Evolutionary conservation across 2,329 filamentous ascomycete species (phyloP).

Genomic region (Fusarium pseudocircinatum): DNA sequence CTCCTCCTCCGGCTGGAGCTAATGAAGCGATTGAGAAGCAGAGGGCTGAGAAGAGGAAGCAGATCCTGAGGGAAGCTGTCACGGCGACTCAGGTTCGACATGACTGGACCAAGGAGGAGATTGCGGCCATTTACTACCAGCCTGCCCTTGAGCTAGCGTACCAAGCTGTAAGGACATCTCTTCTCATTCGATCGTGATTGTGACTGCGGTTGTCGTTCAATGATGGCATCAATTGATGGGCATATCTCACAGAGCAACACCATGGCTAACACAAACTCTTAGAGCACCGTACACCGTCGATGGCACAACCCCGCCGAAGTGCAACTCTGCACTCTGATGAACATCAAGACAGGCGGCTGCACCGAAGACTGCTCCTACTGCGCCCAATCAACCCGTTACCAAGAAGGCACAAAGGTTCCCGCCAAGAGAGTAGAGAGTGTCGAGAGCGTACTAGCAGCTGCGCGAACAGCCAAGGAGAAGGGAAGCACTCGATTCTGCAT

Average conservation of each 20-base stretch:
- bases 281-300: conserved; percentile 82
- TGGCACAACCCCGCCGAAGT: conserved; percentile 87
- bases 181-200: background rate
- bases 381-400: conserved; percentile 85
- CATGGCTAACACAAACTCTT: conserved; percentile 25
- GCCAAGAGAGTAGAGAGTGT: conserved; percentile 83
- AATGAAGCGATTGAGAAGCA: conserved; percentile 38
- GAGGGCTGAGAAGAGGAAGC: conserved; percentile 40
- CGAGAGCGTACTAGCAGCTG: conserved; percentile 81
- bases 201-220: background rate
- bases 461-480: conserved; percentile 79
- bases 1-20: conserved; percentile 30
- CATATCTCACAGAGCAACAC: conserved; percentile 5
- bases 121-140: conserved; percentile 82
- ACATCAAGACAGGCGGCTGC: conserved; percentile 95
- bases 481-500: conserved; percentile 94
- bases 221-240: background rate
- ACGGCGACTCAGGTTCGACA: conserved; percentile 70
- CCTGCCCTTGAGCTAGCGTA: conserved; percentile 82
- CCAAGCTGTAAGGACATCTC: conserved; percentile 67
- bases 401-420: conserved; percentile 78
- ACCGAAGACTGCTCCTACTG: conserved; percentile 95
- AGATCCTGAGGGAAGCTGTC: conserved; percentile 62
- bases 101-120: conserved; percentile 84
- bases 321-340: conserved; percentile 94